Evolutionary conservation across 2,329 filamentous ascomycete species (phyloP).

Genomic region (Chaetomiaceae sp.): DNA sequence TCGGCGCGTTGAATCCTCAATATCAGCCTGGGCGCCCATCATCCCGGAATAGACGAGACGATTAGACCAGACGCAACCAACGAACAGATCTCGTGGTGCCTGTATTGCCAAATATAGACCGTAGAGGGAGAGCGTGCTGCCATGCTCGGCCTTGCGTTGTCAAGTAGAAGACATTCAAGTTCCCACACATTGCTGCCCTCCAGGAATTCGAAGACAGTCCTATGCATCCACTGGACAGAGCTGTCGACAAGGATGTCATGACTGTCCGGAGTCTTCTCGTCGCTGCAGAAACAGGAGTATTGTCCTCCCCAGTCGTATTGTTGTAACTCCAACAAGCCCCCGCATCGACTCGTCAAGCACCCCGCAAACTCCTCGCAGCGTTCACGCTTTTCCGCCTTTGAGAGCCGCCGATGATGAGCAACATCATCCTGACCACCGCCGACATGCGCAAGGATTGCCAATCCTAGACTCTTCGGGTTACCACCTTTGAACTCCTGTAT

Average conservation of each 20-base stretch:
- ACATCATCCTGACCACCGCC: not conserved
- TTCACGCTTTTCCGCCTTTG: not conserved
- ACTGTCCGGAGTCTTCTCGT: no score
- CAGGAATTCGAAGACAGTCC: slow-evolving; percentile 15
- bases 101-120: not conserved
- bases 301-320: no score
- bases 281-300: no score
- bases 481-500: no score
- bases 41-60: not conserved
- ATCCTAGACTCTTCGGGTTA: no score
- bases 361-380: not conserved
- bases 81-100: no score
- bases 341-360: slow-evolving; percentile 14
- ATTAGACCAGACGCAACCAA: not conserved
- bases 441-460: not conserved
- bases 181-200: not conserved
- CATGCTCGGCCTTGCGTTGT: not conserved
- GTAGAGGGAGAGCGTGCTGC: not conserved
- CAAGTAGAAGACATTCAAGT: not conserved
- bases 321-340: slow-evolving; percentile 11
- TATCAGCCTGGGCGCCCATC: not conserved
- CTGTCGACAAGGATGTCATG: no score
- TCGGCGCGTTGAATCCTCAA: not conserved
- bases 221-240: not conserved
- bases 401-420: not conserved